A percentile compares a stretch with the other conserved stretches of the same genome.
Evolutionary conservation across 331 rosid genomes (phyloP).

Genomic region (Pyracantha coccinea): DNA sequence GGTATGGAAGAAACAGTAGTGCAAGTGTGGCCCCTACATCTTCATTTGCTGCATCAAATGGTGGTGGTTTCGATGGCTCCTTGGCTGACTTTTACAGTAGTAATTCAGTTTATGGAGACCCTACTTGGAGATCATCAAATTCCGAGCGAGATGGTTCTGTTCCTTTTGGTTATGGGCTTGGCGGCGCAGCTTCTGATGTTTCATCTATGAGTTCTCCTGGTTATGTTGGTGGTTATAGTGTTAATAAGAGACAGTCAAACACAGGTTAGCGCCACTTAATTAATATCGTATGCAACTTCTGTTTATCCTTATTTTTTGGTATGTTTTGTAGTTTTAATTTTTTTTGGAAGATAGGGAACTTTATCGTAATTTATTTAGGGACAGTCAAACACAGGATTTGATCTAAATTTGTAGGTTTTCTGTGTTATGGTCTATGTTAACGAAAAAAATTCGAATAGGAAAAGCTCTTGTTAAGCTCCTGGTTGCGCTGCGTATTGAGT

Average conservation of each 20-base stretch:
- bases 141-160: conserved; percentile 63
- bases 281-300: conserved; percentile 11
- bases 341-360: neutral
- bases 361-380: neutral
- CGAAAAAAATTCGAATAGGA: neutral
- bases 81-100: conserved; percentile 47
- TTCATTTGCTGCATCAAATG: conserved; percentile 59
- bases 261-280: conserved; percentile 51
- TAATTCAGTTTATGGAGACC: conserved; percentile 60
- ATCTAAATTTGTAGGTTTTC: neutral
- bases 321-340: neutral
- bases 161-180: conserved; percentile 72
- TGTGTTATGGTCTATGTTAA: neutral
- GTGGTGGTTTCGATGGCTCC: conserved; percentile 63
- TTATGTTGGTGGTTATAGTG: conserved; percentile 75
- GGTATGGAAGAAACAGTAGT: conserved; percentile 57
- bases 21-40: conserved; percentile 42
- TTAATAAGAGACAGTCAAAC: conserved; percentile 79
- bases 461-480: neutral
- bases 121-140: conserved; percentile 68
- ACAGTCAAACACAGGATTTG: too few species aligned
- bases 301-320: neutral
- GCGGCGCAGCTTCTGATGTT: conserved; percentile 54
- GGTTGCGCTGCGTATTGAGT: neutral
- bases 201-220: conserved; percentile 63